Base-by-base conservation (phyloP, 2,329 filamentous ascomycete genomes). In the Pseudocercospora pini-densiflorae region DNA sequence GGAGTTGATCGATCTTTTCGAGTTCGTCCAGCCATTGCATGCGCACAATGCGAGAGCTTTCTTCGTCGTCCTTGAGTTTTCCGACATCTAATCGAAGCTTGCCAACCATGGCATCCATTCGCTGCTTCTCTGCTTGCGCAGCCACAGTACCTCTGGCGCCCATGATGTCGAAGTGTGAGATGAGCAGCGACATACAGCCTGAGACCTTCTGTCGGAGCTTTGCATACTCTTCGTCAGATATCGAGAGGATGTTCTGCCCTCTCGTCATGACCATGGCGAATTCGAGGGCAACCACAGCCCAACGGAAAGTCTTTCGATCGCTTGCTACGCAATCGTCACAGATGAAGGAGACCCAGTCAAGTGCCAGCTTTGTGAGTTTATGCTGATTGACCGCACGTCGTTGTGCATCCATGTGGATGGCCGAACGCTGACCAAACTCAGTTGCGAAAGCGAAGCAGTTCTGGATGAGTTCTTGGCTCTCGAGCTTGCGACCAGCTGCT, bases 141-240 rank as follows among this genome's bases (percentile, higher is more conserved):
- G 95, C 95, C 69, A 97, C 86, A 49, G 90, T 97, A 6, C 94
- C 97, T 74, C 94, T 89, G 27, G 95, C 95, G 24, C 95, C 95
- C 91, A 99, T 97, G 79, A 99, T 98, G 79, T 99, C 95, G 75
- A 99, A 99, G 79, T 99, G 95, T 9, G 94, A 97, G 72, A 99
- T 98, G 58, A 99, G 85, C 24, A 99, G 86, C 21, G 93, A 94
- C 95, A 99, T 99, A 79, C 95, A 99, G 0, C 94, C 94, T 8
- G 93, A 93, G 5, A 99, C 95, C 79, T 97, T 98, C 65, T 88
- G 85, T 53, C 94, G 88, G 68, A 99, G 83, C 69, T 86, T 89
- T 5, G 89, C 87, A 77, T 97, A 99, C 76, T 99, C 94, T 47
- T 91, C 88, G 65, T 97, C 93, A 47, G 90, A 92, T 66, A 99